Evolutionary conservation across 495 filamentous ascomycete genomes (phyloP).

Genomic region (Penicillium turbatum): DNA sequence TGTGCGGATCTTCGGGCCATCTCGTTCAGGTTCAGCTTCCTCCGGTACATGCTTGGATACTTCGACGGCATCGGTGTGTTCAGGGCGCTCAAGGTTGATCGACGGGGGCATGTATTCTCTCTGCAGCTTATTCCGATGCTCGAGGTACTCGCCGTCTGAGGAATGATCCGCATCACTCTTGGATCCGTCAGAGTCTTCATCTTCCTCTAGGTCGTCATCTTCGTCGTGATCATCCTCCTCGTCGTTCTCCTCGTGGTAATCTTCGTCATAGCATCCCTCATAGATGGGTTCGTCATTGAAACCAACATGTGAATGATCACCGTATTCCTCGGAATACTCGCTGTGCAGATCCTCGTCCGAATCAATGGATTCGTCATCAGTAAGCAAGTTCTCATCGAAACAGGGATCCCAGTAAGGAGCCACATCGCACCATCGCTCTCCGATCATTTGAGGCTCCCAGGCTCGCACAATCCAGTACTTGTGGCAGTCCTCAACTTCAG

Average conservation of each 20-base stretch:
- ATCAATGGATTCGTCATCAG: slow-evolving; percentile 11
- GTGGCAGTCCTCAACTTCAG: slow-evolving; percentile 2
- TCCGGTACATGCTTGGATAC: not conserved
- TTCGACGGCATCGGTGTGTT: not conserved
- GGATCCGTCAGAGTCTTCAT: slow-evolving; percentile 5
- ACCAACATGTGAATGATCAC: too few relatives aligned
- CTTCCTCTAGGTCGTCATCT: not conserved
- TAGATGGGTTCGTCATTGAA: not conserved
- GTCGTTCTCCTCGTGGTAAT: not conserved
- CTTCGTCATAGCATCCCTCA: not conserved
- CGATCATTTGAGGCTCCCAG: slow-evolving; percentile 1
- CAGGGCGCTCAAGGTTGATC: not conserved
- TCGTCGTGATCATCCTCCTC: not conserved
- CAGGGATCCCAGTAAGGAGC: slow-evolving; percentile 10
- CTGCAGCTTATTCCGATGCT: not conserved
- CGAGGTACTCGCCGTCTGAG: slow-evolving; percentile 4
- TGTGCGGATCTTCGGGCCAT: not conserved
- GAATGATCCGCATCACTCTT: not conserved
- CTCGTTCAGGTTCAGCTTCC: not conserved
- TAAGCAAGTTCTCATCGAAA: not conserved
- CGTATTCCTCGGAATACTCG: too few relatives aligned
- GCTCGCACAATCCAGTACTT: slow-evolving; percentile 9
- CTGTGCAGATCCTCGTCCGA: slow-evolving; percentile 4
- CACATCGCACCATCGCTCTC: not conserved
- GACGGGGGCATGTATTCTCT: not conserved